Percentiles rank a stretch among this genome's conserved stretches.
phyloP scores from a whole-genome alignment of 805 yeast genomes.

The Wickerhamomyces kurtzmanii region DNA sequence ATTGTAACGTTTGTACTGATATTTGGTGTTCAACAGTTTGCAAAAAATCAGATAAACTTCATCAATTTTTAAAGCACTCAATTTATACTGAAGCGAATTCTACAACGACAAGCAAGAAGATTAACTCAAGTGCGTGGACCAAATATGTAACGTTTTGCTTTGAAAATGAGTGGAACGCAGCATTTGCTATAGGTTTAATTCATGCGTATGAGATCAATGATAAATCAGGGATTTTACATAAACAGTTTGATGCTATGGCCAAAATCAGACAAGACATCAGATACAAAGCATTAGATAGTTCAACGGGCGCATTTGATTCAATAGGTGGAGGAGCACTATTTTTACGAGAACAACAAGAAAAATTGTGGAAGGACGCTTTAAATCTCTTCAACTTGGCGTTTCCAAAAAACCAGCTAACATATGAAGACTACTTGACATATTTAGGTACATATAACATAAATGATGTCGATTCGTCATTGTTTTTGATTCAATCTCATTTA shows the following conservation, averaged over 20 bases:
- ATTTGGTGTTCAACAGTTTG: constrained; percentile 66
- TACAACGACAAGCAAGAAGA: constrained; percentile 21
- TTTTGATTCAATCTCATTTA: constrained; percentile 54
- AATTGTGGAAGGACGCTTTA: constrained; percentile 51
- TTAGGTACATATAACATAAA: constrained; percentile 71
- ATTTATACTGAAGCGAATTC: constrained; percentile 22
- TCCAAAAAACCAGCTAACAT: constrained; percentile 23
- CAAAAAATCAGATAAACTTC: constrained; percentile 42
- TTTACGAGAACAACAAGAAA: constrained; percentile 44
- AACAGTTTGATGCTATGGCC: constrained; percentile 57
- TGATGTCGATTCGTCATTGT: constrained; percentile 56
- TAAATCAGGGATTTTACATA: constrained; percentile 25
- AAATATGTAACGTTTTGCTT: constrained; percentile 51
- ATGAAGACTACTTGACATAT: constrained; percentile 47
- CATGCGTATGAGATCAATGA: constrained; percentile 34
- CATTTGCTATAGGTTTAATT: constrained; percentile 52
- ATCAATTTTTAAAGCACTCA: constrained; percentile 48
- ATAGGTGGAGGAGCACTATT: constrained; percentile 44
- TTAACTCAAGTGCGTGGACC: constrained; percentile 40
- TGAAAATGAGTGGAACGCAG: constrained; percentile 58
- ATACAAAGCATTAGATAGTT: constrained; percentile 46
- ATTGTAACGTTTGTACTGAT: constrained; percentile 55
- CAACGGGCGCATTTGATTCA: constrained; percentile 40
- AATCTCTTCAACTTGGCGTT: constrained; percentile 40
- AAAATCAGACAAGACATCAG: constrained; percentile 58